These are phyloP conservation scores for Penicillium coprophilum DNA, from an alignment of 495 filamentous ascomycete species.

Conservation along the genomic window DNA sequence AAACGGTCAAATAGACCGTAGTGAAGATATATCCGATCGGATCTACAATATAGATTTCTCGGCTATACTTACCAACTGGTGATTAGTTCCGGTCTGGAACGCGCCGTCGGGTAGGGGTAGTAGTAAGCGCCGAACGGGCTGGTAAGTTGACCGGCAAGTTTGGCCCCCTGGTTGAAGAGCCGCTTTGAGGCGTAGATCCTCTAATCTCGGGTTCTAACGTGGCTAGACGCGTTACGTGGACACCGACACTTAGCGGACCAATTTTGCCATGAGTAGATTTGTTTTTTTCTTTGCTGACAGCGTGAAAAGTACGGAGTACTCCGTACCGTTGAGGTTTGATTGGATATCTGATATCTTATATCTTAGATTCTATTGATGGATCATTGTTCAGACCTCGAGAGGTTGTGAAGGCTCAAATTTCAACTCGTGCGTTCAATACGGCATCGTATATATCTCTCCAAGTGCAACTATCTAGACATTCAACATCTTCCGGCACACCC, in stretches of 20 bases:
- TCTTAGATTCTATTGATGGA: background rate
- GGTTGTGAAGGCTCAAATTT: background rate
- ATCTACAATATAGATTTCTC: background rate
- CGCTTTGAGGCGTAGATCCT: slow-evolving; percentile 10
- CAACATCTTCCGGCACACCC: slow-evolving; percentile 58
- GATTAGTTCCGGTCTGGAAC: background rate
- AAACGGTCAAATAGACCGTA: background rate
- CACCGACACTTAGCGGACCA: slow-evolving; percentile 5
- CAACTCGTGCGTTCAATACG: background rate
- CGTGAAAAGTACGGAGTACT: no score
- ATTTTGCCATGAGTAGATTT: slow-evolving; percentile 1
- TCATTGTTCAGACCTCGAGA: background rate
- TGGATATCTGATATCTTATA: background rate
- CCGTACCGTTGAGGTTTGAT: background rate
- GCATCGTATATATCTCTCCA: background rate
- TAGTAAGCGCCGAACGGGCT: slow-evolving; percentile 7
- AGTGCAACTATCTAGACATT: background rate
- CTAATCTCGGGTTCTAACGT: slow-evolving; percentile 13
- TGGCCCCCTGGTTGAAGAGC: slow-evolving; percentile 2
- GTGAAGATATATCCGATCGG: background rate
- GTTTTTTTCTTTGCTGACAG: background rate
- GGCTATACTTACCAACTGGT: background rate
- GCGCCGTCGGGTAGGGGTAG: background rate
- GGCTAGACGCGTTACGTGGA: background rate
- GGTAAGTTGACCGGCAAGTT: background rate